Conservation (phyloP, 2,329 filamentous ascomycete species). For the Trichoderma oligosporum region DNA sequence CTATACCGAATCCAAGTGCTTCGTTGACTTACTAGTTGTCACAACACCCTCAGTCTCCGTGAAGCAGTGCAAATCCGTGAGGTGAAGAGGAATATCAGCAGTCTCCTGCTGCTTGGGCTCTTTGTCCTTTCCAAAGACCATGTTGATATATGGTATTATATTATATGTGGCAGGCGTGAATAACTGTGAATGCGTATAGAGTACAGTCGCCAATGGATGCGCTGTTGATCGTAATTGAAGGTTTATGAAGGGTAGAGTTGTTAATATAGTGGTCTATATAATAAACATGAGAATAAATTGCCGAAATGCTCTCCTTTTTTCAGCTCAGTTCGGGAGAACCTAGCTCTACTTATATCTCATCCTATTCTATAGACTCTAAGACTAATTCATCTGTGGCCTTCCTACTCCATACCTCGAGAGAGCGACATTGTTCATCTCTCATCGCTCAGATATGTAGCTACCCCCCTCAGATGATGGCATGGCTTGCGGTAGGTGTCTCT, state of each 20-base stretch:
- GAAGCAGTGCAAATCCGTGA: conserved; percentile 54
- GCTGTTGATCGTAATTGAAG: not conserved
- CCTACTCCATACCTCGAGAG: not conserved
- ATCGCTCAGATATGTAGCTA: not conserved
- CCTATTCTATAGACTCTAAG: not conserved
- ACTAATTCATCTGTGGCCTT: too few species aligned
- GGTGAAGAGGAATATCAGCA: conserved; percentile 37
- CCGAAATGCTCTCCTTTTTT: not conserved
- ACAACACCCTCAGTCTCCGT: conserved; percentile 60
- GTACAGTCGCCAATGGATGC: too few species aligned
- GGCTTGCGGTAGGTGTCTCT: not conserved
- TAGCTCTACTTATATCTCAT: not conserved
- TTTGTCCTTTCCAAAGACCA: conserved; percentile 24
- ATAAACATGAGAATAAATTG: not conserved
- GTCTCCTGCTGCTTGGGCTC: conserved; percentile 28
- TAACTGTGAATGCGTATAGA: too few species aligned
- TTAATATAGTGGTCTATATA: not conserved
- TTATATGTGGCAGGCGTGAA: too few species aligned
- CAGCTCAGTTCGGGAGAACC: not conserved
- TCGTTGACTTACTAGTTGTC: conserved; percentile 43
- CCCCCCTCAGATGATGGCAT: conserved; percentile 12
- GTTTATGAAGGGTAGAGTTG: not conserved
- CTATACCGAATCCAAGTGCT: too few species aligned
- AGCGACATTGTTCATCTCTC: not conserved
- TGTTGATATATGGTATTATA: not conserved